Evolutionary conservation across 2,329 filamentous ascomycete species (phyloP).

Genomic region (Colletotrichum filicis): DNA sequence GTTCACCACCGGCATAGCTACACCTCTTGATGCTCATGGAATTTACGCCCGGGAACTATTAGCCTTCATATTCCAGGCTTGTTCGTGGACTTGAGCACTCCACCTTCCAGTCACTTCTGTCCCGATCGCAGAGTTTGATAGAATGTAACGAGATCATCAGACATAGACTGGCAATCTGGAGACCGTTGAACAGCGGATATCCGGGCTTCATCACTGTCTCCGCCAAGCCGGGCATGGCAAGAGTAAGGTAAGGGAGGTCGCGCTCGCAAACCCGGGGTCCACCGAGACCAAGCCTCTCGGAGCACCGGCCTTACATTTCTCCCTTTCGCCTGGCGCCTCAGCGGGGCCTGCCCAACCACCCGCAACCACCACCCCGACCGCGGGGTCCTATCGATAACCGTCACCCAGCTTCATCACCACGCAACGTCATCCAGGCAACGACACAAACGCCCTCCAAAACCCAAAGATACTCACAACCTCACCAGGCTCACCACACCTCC

Average conservation of each 20-base stretch:
- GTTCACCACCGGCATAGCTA: too few species aligned
- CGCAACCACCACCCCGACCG: neutral
- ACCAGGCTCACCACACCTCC: neutral
- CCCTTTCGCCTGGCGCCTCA: neutral
- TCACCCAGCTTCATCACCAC: slow-evolving; percentile 3
- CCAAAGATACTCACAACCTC: neutral
- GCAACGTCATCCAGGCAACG: neutral
- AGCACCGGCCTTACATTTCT: neutral
- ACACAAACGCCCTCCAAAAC: neutral
- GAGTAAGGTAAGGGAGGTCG: neutral
- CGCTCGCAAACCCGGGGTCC: neutral
- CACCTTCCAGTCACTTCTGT: too few species aligned
- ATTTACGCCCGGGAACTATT: too few species aligned
- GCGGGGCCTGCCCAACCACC: neutral
- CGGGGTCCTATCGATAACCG: slow-evolving; percentile 30
- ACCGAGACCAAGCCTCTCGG: neutral
- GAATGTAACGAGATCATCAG: neutral
- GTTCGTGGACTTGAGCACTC: too few species aligned
- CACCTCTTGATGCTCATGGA: too few species aligned
- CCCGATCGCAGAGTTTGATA: too few species aligned
- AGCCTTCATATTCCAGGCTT: too few species aligned
- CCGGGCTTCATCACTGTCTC: neutral
- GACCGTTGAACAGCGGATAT: neutral
- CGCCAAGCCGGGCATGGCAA: neutral
- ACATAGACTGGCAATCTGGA: neutral